Conservation (phyloP, 208 protist species). For the Acanthamoeba royreba region DNA sequence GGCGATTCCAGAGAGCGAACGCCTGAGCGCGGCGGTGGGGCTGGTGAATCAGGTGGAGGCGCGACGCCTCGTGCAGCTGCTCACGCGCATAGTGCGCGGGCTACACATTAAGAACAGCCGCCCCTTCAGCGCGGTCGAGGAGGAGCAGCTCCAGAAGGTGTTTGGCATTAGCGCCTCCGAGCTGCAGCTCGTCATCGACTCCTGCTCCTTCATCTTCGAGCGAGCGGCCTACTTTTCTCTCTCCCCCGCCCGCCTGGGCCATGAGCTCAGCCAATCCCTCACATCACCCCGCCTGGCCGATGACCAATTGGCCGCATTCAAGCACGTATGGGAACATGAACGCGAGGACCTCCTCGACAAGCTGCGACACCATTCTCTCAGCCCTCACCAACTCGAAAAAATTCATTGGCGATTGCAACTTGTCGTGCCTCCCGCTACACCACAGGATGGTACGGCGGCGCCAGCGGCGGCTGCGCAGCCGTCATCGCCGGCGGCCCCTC, state of each 20-base stretch:
- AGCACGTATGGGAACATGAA: slow-evolving; percentile 47
- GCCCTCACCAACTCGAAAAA: slow-evolving; percentile 49
- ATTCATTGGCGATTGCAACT: slow-evolving; percentile 60
- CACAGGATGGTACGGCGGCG: background rate
- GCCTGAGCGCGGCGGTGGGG: background rate
- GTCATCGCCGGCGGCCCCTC: slow-evolving; percentile 12
- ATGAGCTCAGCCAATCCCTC: slow-evolving; percentile 42
- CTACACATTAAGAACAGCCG: background rate
- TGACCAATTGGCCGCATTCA: slow-evolving; percentile 28
- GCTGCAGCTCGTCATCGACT: slow-evolving; percentile 53
- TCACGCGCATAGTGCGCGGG: background rate
- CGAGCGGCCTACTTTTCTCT: slow-evolving; percentile 63
- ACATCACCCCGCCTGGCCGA: background rate
- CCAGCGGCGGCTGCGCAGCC: background rate
- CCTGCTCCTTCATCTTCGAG: slow-evolving; percentile 67
- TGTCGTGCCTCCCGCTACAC: slow-evolving; percentile 49
- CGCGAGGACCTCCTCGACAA: background rate
- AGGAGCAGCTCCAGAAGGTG: slow-evolving; percentile 56
- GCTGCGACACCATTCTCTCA: slow-evolving; percentile 25
- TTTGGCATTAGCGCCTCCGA: slow-evolving; percentile 49
- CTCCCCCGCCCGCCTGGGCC: background rate
- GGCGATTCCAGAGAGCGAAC: background rate
- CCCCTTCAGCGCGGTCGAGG: slow-evolving; percentile 50
- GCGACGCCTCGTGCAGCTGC: background rate
- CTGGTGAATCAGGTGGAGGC: background rate